Evolutionary conservation across 2,329 filamentous ascomycete species (phyloP), one percentile per base, ranked within the genome.

Genomic region (Cryoendolithus antarcticus): DNA sequence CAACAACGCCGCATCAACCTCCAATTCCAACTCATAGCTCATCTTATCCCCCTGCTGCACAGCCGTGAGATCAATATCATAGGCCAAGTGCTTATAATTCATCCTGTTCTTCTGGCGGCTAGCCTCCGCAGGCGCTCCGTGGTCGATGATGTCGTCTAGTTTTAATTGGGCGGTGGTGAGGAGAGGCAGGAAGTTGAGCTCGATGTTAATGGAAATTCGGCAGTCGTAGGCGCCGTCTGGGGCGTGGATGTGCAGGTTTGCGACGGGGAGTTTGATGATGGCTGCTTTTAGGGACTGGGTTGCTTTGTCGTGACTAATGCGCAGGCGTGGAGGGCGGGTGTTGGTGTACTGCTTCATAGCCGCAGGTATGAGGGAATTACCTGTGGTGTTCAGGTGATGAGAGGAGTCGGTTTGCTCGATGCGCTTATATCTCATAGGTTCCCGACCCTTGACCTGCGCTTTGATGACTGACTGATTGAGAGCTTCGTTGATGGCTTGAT

Each of bases 21-120:
- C 85, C 35, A 93, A 71, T 55, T 93, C 85, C 5, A 91, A 69
- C 61, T 93, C 85, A 54, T 89, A 83, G 47, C 82, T 80, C 49
- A 84, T 85, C 40, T 72, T 69, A 1, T 45, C 47, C 4, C 48
- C 55, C 7, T 61, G 55, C 8, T 77, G 82, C 32, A 98, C 91
- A 59, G 95, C 88, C 0, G 91, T 98, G 37, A 98, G 67, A 61
- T 98, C 91, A 50, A 98, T 74, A 57, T 91, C 84, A 57, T 93
- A 95, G 39, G 76, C 77, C 31, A 86, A 72, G 58, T 96, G 93
- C 7, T 72, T 79, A 62, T 98, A 98, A 56, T 84, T 93, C 57
- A 98, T 68, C 11, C 91, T 76, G 60, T 98, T 88, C 61, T 98
- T 98, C 50, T 5, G 71, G 64, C 48, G 62, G 38, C 47, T 57